A percentile compares a stretch with the other conserved stretches of the same genome.
Conservation (phyloP, 2,329 filamentous ascomycete genomes). For the Fonsecaea multimorphosa region DNA sequence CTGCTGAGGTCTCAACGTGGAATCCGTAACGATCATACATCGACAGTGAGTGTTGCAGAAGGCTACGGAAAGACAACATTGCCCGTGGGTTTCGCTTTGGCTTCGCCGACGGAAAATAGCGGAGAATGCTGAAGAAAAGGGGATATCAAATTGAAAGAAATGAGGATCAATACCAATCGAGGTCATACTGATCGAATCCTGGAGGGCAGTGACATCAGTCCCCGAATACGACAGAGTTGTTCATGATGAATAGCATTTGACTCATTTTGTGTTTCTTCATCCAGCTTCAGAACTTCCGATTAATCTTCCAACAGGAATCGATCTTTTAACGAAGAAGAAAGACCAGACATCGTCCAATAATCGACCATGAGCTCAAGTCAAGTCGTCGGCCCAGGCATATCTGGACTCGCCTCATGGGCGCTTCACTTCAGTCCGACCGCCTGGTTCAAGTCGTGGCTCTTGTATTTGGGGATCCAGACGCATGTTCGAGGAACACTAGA, state of each 20-base stretch:
- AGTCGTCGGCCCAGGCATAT: conserved; percentile 23
- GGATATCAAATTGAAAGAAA: background rate
- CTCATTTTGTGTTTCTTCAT: background rate
- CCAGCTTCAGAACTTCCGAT: background rate
- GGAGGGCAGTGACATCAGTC: background rate
- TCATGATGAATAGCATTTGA: background rate
- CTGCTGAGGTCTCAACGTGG: too few species aligned
- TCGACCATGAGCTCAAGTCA: conserved; percentile 24
- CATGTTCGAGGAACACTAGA: conserved; percentile 41
- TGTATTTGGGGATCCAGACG: conserved; percentile 38
- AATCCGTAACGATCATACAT: background rate
- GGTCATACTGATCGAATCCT: background rate
- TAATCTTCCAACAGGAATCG: background rate
- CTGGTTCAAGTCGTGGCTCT: conserved; percentile 39
- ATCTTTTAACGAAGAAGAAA: background rate
- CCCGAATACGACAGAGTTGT: background rate
- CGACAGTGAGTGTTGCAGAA: background rate
- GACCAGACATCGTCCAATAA: background rate
- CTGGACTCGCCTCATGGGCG: conserved; percentile 30
- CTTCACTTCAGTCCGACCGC: conserved; percentile 36
- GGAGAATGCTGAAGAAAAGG: too few species aligned
- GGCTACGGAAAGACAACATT: too few species aligned
- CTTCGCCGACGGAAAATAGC: too few species aligned
- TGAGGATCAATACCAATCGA: background rate
- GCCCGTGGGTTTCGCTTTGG: too few species aligned